Conservation (phyloP, 1,139 yeast species). For the Debaryomyces fabryi region DNA sequence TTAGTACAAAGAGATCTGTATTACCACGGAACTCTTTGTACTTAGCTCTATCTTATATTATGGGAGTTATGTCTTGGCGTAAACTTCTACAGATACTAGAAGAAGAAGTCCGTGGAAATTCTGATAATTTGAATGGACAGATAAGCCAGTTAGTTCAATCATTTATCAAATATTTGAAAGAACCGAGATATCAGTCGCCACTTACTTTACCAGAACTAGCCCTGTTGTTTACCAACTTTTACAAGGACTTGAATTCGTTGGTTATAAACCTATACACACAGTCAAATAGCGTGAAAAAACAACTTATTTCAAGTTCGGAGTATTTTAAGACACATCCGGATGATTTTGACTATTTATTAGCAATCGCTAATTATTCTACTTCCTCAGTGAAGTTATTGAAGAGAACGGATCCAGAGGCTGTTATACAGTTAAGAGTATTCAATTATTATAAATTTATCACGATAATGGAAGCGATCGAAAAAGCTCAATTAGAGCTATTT, state of each 20-base stretch:
- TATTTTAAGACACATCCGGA: constrained; percentile 35
- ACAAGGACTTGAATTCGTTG: constrained; percentile 42
- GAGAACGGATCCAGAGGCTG: constrained; percentile 41
- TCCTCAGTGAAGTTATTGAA: constrained; percentile 43
- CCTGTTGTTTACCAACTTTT: constrained; percentile 36
- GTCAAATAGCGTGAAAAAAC: constrained; percentile 43
- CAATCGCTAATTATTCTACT: constrained; percentile 47
- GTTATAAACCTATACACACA: constrained; percentile 39
- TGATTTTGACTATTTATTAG: constrained; percentile 43
- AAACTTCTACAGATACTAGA: constrained; percentile 8
- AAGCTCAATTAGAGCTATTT: constrained; percentile 37
- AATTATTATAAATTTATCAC: constrained; percentile 44
- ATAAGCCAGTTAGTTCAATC: constrained; percentile 27
- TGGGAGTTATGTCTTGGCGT: not conserved
- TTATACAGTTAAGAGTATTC: constrained; percentile 43
- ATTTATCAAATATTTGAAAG: constrained; percentile 42
- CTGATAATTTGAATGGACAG: constrained; percentile 21
- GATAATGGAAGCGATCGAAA: constrained; percentile 36
- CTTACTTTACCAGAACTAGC: constrained; percentile 40
- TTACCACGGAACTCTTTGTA: not conserved
- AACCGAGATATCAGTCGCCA: constrained; percentile 49
- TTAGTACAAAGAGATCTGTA: not conserved
- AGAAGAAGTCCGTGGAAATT: constrained; percentile 8
- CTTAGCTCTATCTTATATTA: not conserved
- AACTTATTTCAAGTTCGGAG: constrained; percentile 33